phyloP scores from a whole-genome alignment of 1,284 basidiomycete species.

The Leccinum angustisporum region DNA sequence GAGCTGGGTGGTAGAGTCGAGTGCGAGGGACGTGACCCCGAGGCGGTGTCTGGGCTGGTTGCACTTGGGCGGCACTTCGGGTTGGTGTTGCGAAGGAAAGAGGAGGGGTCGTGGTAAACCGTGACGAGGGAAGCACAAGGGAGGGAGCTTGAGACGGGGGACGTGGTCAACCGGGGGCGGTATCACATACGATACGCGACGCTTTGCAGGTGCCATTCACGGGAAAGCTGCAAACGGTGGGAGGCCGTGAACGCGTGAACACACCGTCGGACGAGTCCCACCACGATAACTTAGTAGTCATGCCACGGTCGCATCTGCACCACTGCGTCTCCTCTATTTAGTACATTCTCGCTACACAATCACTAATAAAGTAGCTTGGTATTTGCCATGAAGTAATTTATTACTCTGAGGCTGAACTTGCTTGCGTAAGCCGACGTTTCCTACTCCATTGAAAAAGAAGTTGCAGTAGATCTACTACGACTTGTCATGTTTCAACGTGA shows the following conservation, averaged over 20 bases:
- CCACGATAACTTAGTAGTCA: conserved; percentile 6
- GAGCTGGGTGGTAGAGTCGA: conserved; percentile 83
- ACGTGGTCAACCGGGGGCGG: conserved; percentile 66
- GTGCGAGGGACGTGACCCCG: conserved; percentile 80
- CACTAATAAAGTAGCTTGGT: background rate
- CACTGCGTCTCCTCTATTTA: conserved; percentile 11
- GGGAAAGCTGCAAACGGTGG: background rate
- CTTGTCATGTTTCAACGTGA: conserved; percentile 78
- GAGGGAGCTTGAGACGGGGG: conserved; percentile 72
- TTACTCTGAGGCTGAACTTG: background rate
- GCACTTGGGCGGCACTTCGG: conserved; percentile 11
- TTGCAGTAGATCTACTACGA: background rate
- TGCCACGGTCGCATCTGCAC: background rate
- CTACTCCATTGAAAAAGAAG: conserved; percentile 5
- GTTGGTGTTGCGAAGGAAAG: conserved; percentile 40
- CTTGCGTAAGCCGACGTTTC: conserved; percentile 30
- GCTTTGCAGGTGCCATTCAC: conserved; percentile 42
- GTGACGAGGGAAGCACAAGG: conserved; percentile 55
- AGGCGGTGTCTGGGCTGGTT: conserved; percentile 81
- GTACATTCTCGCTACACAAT: background rate
- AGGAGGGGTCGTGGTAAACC: conserved; percentile 71
- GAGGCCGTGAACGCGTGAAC: background rate
- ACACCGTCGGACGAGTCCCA: background rate
- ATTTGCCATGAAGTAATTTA: background rate
- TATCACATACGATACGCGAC: conserved; percentile 84